These are phyloP conservation scores for Cordyceps farinosa DNA, from an alignment of 2,329 filamentous ascomycete genomes.

Conservation along the genomic window DNA sequence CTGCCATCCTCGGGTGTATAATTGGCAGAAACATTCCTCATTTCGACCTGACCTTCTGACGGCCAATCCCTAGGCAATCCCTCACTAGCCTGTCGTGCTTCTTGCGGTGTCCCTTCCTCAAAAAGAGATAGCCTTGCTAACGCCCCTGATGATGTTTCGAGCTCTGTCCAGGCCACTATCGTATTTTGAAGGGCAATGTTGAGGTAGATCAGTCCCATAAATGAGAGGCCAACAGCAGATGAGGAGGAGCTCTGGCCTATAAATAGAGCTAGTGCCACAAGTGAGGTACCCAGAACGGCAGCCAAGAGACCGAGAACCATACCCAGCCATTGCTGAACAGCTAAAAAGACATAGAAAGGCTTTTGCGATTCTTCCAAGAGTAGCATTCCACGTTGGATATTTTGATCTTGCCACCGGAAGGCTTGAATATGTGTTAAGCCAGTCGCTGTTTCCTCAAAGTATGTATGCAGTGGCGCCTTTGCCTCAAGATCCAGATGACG, in stretches of 20 bases:
- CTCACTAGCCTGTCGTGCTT: not conserved
- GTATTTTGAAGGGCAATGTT: not conserved
- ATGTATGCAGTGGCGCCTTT: not conserved
- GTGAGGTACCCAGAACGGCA: not conserved
- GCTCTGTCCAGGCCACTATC: not conserved
- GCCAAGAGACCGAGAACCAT: not conserved
- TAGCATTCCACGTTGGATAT: not conserved
- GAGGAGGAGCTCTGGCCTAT: not conserved
- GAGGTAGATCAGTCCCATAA: not conserved
- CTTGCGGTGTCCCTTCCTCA: not conserved
- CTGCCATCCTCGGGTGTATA: not conserved
- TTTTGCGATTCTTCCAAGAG: not conserved
- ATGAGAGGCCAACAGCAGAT: not conserved
- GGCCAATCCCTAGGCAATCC: not conserved
- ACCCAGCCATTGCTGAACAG: not conserved
- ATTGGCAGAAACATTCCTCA: not conserved
- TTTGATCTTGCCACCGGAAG: not conserved
- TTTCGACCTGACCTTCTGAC: not conserved
- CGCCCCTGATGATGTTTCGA: not conserved
- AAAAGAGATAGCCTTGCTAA: not conserved
- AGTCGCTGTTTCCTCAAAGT: not conserved
- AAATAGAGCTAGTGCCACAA: not conserved
- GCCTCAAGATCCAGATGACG: conserved; percentile 2
- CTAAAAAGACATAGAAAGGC: not conserved
- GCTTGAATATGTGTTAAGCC: conserved; percentile 4